Evolutionary conservation across 2,329 filamentous ascomycete species (phyloP).

Genomic region (Pseudogymnoascus sp.): DNA sequence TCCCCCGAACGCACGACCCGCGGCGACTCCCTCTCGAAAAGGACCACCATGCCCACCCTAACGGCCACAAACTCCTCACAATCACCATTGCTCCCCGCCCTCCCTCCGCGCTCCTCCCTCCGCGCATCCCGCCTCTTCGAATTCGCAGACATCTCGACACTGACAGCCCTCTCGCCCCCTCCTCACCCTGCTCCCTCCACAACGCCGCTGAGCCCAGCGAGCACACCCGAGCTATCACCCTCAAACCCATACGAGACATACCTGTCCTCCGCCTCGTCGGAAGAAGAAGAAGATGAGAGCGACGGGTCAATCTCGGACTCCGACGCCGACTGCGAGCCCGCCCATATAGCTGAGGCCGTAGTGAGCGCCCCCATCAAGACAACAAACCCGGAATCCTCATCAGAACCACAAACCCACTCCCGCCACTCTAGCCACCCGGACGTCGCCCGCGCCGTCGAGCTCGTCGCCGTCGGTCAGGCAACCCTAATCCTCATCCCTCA

Average conservation of each 20-base stretch:
- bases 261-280: neutral
- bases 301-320: neutral
- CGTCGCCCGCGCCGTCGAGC: neutral
- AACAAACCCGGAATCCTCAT: neutral
- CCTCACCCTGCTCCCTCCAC: neutral
- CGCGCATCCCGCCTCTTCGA: neutral
- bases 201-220: neutral
- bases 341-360: neutral
- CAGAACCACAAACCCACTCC: neutral
- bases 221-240: neutral
- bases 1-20: neutral
- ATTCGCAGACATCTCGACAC: neutral
- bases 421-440: neutral
- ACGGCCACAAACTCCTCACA: neutral
- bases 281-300: conserved; percentile 1
- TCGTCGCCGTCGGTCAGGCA: neutral
- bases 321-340: neutral
- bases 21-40: neutral
- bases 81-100: neutral
- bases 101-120: neutral
- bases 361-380: neutral
- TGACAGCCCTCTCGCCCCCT: neutral
- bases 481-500: neutral
- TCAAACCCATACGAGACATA: conserved; percentile 6
- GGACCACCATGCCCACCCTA: neutral